Base-by-base conservation (phyloP, 345 rosid genomes). In the Stellera chamaejasme region DNA sequence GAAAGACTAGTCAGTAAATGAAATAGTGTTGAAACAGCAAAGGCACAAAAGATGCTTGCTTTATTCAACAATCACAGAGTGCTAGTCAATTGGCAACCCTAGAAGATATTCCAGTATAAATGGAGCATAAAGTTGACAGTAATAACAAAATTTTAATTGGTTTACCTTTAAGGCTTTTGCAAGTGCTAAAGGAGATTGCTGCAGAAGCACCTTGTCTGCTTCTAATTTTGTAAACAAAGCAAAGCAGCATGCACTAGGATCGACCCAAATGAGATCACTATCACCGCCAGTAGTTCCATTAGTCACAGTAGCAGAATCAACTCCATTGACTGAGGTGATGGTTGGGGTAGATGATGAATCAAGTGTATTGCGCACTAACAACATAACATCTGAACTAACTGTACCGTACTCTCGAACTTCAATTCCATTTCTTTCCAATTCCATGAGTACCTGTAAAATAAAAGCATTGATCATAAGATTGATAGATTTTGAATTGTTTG, bases 111-210 rank as follows among this genome's bases (percentile, higher is more conserved):
- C 39, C 39, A 32, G 39, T 4, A 32, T 32, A 32, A 5, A 32
- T 32, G 39, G 39, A 32, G 5, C 39, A 1, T 32, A 8, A 32
- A 48, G 19, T 48, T 48, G 7, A 3, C 25, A 48, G 23, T 19
- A 19, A 32, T 32, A 32, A 5, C 39, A 32, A 32, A 32, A 32
- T 1, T 32, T 32, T 32, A 8, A 32, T 1, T 32, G 1, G 39
- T 32, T 32, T 65, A 93, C 99, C 96, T 93, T 93, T 44, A 93
- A 49, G 60, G 99, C 97, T 82, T 93, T 93, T 45, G 96, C 66
- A 55, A 93, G 95, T 48, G 99, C 87, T 63, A 87, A 28, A 15
- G 99, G 96, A n/a, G 99, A 93, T 39, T 82, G 88, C 73, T 76
- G 87, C 65, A 80, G 51, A 43, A 82, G 75, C 61, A 93, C 84